A percentile compares a stretch with the other conserved stretches of the same genome.
Evolutionary conservation across 805 yeast species (phyloP).

Genomic region (Ogataea glucozyma): DNA sequence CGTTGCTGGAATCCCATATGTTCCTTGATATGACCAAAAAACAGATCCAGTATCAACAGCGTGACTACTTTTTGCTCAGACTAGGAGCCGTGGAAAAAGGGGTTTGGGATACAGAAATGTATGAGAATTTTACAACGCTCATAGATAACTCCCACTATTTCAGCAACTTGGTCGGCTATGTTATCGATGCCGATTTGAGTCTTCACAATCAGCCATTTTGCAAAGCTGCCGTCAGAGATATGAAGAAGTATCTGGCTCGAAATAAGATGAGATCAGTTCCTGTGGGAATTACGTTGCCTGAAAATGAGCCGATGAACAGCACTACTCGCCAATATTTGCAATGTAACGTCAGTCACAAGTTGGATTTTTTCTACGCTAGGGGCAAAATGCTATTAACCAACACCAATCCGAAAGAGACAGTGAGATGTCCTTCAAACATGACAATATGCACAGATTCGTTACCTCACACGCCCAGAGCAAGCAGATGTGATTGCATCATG

Average conservation of each 20-base stretch:
- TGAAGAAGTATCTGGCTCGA: slow-evolving; percentile 61
- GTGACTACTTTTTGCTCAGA: slow-evolving; percentile 18
- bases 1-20: slow-evolving; percentile 7
- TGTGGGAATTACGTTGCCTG: slow-evolving; percentile 33
- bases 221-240: slow-evolving; percentile 88
- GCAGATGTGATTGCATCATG: slow-evolving; percentile 47
- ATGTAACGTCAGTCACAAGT: slow-evolving; percentile 16
- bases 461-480: slow-evolving; percentile 45
- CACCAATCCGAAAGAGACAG: neutral
- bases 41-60: slow-evolving; percentile 12
- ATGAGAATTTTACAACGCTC: slow-evolving; percentile 70
- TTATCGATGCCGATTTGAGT: slow-evolving; percentile 87
- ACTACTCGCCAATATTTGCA: slow-evolving; percentile 15
- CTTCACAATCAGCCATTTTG: slow-evolving; percentile 75
- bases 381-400: slow-evolving; percentile 7
- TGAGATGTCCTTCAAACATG: slow-evolving; percentile 15
- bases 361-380: slow-evolving; percentile 19
- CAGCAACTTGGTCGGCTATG: slow-evolving; percentile 80
- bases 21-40: slow-evolving; percentile 16
- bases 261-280: slow-evolving; percentile 39
- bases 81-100: slow-evolving; percentile 14
- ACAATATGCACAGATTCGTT: slow-evolving; percentile 23
- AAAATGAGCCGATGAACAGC: slow-evolving; percentile 2
- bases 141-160: slow-evolving; percentile 70
- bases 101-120: slow-evolving; percentile 40